Conservation (phyloP, 2,329 filamentous ascomycete genomes). For the Botrytis byssoidea region DNA sequence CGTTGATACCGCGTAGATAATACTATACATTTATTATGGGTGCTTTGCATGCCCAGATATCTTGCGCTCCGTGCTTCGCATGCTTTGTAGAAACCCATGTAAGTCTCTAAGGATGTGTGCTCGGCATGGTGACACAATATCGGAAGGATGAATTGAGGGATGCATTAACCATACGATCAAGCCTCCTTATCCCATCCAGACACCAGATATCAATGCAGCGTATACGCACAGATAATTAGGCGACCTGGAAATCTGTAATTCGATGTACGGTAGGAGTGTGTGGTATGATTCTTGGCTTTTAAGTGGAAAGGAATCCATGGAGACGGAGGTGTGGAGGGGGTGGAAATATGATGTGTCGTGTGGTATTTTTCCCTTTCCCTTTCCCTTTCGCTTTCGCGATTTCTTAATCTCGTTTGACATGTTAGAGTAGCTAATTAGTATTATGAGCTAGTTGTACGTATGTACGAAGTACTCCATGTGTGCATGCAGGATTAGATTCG, state of each 20-base stretch:
- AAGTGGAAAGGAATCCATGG: neutral
- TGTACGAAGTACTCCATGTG: neutral
- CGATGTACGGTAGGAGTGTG: neutral
- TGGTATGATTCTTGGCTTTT: neutral
- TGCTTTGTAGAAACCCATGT: neutral
- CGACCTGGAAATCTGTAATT: neutral
- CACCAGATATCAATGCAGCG: neutral
- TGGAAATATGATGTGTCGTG: constrained; percentile 18
- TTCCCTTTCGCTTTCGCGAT: neutral
- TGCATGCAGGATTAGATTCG: constrained; percentile 9
- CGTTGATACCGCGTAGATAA: neutral
- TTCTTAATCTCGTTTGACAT: neutral
- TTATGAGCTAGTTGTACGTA: neutral
- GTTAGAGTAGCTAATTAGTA: neutral
- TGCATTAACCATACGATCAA: constrained; percentile 3
- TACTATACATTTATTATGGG: neutral
- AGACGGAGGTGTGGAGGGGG: neutral
- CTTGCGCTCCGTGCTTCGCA: constrained; percentile 5
- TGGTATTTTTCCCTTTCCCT: neutral
- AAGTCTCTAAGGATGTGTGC: neutral
- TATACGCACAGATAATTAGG: neutral
- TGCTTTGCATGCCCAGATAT: constrained; percentile 2
- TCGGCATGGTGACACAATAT: constrained; percentile 1
- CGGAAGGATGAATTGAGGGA: constrained; percentile 5
- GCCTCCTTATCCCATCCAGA: neutral